These are phyloP conservation scores for Lactarius psammicola DNA, from an alignment of 768 basidiomycete genomes.

Conservation along the genomic window DNA sequence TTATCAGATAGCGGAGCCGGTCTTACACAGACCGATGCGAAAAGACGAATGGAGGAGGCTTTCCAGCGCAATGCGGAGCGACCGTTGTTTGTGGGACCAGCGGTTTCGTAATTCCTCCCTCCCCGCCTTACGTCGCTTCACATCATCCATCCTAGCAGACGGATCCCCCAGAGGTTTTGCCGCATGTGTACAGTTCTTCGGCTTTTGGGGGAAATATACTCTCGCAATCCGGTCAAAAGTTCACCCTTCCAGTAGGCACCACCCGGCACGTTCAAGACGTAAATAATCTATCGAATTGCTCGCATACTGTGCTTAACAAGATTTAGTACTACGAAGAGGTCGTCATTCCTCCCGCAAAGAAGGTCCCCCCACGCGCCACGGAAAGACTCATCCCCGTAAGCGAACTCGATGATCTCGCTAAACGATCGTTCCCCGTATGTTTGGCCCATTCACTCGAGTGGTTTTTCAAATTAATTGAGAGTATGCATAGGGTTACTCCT, in stretches of 20 bases:
- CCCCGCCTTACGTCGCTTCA: constrained; percentile 2
- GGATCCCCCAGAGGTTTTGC: constrained; percentile 60
- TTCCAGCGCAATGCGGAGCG: constrained; percentile 61
- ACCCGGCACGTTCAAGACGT: constrained; percentile 67
- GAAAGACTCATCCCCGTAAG: constrained; percentile 71
- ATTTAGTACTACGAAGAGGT: constrained; percentile 71
- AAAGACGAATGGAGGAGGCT: constrained; percentile 58
- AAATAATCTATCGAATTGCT: constrained; percentile 20
- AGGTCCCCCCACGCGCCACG: constrained; percentile 64
- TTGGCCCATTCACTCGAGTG: neutral
- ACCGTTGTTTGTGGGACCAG: constrained; percentile 58
- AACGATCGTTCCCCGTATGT: constrained; percentile 81
- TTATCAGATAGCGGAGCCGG: constrained; percentile 14
- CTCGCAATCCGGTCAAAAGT: constrained; percentile 72
- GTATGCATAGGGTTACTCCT: constrained; percentile 66
- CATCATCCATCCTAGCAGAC: constrained; percentile 38
- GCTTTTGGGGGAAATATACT: constrained; percentile 60
- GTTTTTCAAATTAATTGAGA: constrained; percentile 3
- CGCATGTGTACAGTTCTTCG: constrained; percentile 84
- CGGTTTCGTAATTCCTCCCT: constrained; percentile 40
- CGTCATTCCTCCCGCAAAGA: constrained; percentile 77
- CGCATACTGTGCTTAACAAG: neutral
- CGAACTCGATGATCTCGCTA: constrained; percentile 74
- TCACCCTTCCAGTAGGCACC: constrained; percentile 83
- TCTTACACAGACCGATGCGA: constrained; percentile 37